These are phyloP conservation scores for Arachnopeziza araneosa DNA, from an alignment of 2,329 filamentous ascomycete genomes.

Conservation along the genomic window DNA sequence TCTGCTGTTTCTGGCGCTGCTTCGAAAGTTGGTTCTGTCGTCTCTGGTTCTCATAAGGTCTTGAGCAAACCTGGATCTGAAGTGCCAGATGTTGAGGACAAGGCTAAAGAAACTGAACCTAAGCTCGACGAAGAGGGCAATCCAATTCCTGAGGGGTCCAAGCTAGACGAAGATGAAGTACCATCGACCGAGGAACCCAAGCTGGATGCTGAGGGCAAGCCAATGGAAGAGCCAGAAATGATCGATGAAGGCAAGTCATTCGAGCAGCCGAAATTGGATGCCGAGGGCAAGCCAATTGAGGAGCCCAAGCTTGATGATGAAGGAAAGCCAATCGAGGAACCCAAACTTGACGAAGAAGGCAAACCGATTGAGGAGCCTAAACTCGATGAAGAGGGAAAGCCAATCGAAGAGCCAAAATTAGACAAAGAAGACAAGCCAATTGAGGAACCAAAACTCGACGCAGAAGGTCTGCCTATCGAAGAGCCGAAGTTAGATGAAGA, in stretches of 20 bases:
- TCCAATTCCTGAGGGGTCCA: not conserved
- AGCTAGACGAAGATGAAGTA: not conserved
- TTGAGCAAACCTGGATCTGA: slow-evolving; percentile 7
- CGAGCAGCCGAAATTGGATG: slow-evolving; percentile 5
- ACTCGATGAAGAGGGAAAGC: not conserved
- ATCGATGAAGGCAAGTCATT: slow-evolving; percentile 8
- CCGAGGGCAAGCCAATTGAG: slow-evolving; percentile 1
- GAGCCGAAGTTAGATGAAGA: slow-evolving; percentile 4
- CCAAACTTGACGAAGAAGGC: not conserved
- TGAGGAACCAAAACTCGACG: not conserved
- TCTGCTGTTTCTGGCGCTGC: not conserved
- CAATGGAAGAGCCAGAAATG: not conserved
- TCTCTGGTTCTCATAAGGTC: not conserved
- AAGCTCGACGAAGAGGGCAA: slow-evolving; percentile 4
- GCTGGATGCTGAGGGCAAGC: slow-evolving; percentile 2
- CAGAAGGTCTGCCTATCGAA: slow-evolving; percentile 3
- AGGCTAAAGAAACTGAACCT: not conserved
- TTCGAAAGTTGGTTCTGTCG: slow-evolving; percentile 14
- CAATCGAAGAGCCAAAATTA: not conserved
- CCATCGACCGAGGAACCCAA: not conserved
- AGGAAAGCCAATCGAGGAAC: not conserved
- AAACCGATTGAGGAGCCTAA: not conserved
- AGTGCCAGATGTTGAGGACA: slow-evolving; percentile 30
- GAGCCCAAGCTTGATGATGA: slow-evolving; percentile 2
- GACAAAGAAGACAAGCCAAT: not conserved